Evolutionary conservation across 2,329 filamentous ascomycete species (phyloP), one percentile per base, ranked within the genome.

Genomic region (Salinomyces thailandicus): DNA sequence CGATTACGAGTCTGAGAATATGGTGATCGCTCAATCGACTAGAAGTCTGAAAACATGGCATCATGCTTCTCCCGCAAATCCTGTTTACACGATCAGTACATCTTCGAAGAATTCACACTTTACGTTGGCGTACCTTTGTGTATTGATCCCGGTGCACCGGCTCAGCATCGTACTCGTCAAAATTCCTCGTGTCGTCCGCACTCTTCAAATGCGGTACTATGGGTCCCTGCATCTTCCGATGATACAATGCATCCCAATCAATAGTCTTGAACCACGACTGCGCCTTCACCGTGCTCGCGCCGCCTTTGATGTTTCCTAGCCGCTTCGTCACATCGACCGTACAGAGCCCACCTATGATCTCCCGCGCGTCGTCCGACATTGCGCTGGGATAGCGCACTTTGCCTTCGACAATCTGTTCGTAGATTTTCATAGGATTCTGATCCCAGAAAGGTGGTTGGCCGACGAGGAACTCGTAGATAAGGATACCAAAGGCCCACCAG

Each of bases 361-460:
- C 77, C 54, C 82, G 75, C 4, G 82, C 82, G 36, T 77, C 73
- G 20, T 72, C 57, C 13, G 79, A 81, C 57, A 86, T 75, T 31
- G 68, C 68, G 6, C 73, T 69, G 2, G 84, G 83, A 59, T 85
- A 89, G 39, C 77, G 67, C 43, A 89, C 73, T 20, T 80, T 79
- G 50, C 82, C 83, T 57, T 84, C 79, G 18, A 89, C 78, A 50
- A 89, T 89, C 63, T 71, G 75, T 58, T 85, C 84, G 62, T 89
- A 89, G 40, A 89, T 89, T 57, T 87, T 84, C 47, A 89, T 83
- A 1, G 83, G 83, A 47, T 86, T 89, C 46, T 84, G 78, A 54
- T 87, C 79, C 81, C 83, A 91, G 55, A 89, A 91, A 0, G 84
- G 84, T 11, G 84, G 84, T 53, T 87, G 86, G 18, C 84, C 84